Base-by-base conservation (phyloP, 805 yeast species). In the Wickerhamomyces mucosus region DNA sequence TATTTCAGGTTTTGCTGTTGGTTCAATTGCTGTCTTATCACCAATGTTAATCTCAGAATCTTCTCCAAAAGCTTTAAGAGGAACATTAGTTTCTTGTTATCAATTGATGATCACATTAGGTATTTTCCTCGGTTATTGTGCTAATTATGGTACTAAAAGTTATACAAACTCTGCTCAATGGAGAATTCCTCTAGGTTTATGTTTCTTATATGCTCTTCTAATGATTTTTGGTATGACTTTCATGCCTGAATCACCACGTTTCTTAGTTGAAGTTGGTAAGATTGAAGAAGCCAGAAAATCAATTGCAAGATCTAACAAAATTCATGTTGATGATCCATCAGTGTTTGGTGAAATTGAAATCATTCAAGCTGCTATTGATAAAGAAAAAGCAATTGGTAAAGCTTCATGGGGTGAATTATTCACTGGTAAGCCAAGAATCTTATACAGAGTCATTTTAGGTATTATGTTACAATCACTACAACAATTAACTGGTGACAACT, bases 161-260 rank as follows among this genome's bases (percentile, higher is more conserved):
- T 60, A 58, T 51, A 65, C 69, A 50, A 78, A 78, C 62, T 78
- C 88, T 26, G 84, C 57, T 9, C 80, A 75, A 59, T 78, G 85
- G 85, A 74, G 85, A 70, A 67, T 78, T 43, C 82, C 80, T 36
- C 61, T 78, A 50, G 79, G 78, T 38, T 55, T 73, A 40, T 62
- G 67, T 48, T 68, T 67, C 44, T 59, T 61, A 19, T 67, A 69
- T 69, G 64, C 64, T 29, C 28, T 59, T 13, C 40, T 56, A 33
- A 51, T 58, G 62, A 40, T 58, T 29, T 42, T 39, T 20, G 61
- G 53, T 42, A 55, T 57, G 59, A 40, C 45, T 3, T 65, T 68
- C 46, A 76, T 77, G 69, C 85, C 85, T 31, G 86, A 78, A 59
- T 75, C 83, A 21, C 82, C 85, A 49, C 65, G 85, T 57, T 78